Conservation (phyloP, 2,329 filamentous ascomycete genomes). For the Sporothrix sp. region DNA sequence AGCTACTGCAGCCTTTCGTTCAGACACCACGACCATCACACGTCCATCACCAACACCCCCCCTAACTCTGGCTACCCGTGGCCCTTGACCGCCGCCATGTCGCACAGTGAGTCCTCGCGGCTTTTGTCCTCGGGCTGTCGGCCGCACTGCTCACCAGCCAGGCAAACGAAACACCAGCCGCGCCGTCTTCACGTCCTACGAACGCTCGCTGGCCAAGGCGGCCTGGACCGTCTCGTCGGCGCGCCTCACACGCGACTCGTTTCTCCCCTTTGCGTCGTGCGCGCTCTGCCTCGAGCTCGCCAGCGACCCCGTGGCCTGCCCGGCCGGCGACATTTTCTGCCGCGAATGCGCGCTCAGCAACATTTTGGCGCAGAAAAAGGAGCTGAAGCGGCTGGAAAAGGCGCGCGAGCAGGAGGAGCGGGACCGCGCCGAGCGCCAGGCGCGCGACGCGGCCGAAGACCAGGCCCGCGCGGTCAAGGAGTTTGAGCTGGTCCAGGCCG, state of each 20-base stretch:
- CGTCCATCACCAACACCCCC: too few species aligned
- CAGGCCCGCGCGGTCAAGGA: constrained; percentile 61
- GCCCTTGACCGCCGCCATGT: constrained; percentile 23
- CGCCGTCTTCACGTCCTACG: constrained; percentile 87
- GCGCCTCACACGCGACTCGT: constrained; percentile 82
- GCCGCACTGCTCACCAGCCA: constrained; percentile 24
- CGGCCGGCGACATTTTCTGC: constrained; percentile 83
- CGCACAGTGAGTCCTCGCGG: constrained; percentile 42
- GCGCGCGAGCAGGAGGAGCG: constrained; percentile 50
- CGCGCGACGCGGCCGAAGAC: constrained; percentile 58
- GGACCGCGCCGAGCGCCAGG: constrained; percentile 51
- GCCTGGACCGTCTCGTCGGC: constrained; percentile 75
- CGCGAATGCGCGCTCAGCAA: constrained; percentile 88
- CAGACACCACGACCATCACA: too few species aligned
- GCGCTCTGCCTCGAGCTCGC: constrained; percentile 76
- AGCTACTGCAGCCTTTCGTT: too few species aligned
- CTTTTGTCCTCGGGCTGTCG: too few species aligned
- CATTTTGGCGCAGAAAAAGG: constrained; percentile 82
- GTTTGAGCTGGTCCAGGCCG: constrained; percentile 79
- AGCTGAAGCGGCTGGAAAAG: constrained; percentile 73
- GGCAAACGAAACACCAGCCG: constrained; percentile 85
- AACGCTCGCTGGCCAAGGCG: constrained; percentile 70
- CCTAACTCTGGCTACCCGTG: too few species aligned
- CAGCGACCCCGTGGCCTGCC: constrained; percentile 73
- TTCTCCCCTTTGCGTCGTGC: constrained; percentile 84